Conservation (phyloP, 1,139 yeast species). For the Kluyveromyces marxianus region DNA sequence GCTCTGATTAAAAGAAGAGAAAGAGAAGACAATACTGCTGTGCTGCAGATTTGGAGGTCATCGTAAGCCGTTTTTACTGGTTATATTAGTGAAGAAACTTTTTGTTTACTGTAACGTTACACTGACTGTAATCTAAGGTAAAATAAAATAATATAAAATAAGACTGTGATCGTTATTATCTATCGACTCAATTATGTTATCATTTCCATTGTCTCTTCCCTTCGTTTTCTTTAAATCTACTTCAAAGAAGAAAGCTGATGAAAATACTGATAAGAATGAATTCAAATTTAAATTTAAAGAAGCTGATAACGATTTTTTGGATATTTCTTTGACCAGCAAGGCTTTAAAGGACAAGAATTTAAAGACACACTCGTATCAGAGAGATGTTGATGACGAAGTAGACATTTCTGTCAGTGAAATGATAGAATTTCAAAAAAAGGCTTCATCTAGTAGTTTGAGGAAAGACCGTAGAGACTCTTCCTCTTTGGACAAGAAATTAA, state of each 20-base stretch:
- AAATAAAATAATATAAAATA: too few species aligned
- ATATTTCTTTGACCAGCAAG: not conserved
- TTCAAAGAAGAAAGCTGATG: not conserved
- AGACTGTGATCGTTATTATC: too few species aligned
- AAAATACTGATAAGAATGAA: not conserved
- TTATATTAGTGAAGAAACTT: too few species aligned
- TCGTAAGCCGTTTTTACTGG: too few species aligned
- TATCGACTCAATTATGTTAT: too few species aligned
- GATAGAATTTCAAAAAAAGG: not conserved
- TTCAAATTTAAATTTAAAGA: constrained; percentile 1
- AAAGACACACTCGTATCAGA: not conserved
- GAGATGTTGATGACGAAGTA: not conserved
- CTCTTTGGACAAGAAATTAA: not conserved
- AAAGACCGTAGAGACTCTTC: not conserved
- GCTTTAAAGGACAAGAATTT: not conserved
- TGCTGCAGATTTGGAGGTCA: too few species aligned
- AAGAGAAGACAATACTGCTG: too few species aligned
- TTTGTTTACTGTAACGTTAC: too few species aligned
- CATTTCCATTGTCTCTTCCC: not conserved
- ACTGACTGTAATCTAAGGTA: too few species aligned
- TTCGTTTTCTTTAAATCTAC: not conserved
- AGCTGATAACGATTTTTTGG: constrained; percentile 1
- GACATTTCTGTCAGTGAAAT: constrained; percentile 3
- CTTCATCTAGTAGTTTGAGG: not conserved
- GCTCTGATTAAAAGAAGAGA: too few species aligned